Conservation (phyloP, 1,284 basidiomycete species). For the Chalciporus sp. region DNA sequence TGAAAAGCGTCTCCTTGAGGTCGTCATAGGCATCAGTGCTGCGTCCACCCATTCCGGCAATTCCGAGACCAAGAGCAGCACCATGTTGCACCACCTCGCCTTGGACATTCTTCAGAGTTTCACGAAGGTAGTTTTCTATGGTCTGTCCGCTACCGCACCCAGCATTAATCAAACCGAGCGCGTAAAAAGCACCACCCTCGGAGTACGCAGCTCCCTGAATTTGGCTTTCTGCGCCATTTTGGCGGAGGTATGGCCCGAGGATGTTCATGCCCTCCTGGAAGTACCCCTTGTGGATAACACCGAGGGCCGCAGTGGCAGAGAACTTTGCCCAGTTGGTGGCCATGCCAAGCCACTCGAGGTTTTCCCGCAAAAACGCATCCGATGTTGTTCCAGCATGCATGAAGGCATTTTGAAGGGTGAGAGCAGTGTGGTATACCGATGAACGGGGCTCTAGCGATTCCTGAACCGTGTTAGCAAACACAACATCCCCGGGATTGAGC, state of each 20-base stretch:
- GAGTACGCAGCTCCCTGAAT: constrained; percentile 80
- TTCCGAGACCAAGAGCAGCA: constrained; percentile 90
- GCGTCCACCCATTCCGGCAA: constrained; percentile 90
- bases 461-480: constrained; percentile 39
- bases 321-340: constrained; percentile 98
- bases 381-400: constrained; percentile 96
- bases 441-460: constrained; percentile 91
- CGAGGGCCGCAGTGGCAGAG: constrained; percentile 91
- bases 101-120: constrained; percentile 71
- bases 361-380: constrained; percentile 89
- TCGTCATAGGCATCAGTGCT: constrained; percentile 90
- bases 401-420: constrained; percentile 94
- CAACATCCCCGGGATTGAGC: background rate
- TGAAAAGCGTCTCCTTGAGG: constrained; percentile 85
- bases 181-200: constrained; percentile 92
- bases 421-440: constrained; percentile 94
- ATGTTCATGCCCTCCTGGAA: constrained; percentile 91
- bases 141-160: constrained; percentile 76
- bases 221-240: constrained; percentile 69
- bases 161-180: constrained; percentile 92
- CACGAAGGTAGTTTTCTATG: constrained; percentile 74
- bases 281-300: constrained; percentile 96
- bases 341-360: constrained; percentile 91
- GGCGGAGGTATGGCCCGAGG: constrained; percentile 91
- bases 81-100: constrained; percentile 94